A percentile compares a stretch with the other conserved stretches of the same genome.
Evolutionary conservation across 1,139 yeast genomes (phyloP).

Genomic region (Geotrichum citri-aurantii): DNA sequence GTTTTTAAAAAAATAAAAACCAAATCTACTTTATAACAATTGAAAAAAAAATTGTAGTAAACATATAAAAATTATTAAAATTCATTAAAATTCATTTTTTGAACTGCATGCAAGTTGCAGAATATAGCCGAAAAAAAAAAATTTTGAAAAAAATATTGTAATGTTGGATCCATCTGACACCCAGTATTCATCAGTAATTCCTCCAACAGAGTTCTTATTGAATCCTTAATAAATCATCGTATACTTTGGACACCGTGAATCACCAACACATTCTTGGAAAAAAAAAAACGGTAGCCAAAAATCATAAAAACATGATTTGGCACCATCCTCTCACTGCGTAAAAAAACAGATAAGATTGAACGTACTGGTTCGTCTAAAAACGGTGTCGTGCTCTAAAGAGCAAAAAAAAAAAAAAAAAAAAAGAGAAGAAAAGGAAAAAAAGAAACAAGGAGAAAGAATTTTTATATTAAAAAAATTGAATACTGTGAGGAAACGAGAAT

Average conservation of each 20-base stretch:
- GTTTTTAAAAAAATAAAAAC: background rate
- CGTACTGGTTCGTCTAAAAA: conserved; percentile 23
- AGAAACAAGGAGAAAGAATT: background rate
- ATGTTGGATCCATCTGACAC: conserved; percentile 57
- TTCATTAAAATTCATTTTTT: background rate
- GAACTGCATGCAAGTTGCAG: background rate
- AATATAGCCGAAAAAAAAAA: background rate
- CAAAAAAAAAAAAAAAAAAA: background rate
- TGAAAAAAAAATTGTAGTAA: background rate
- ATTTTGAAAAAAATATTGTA: conserved; percentile 2
- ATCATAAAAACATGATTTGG: conserved; percentile 5
- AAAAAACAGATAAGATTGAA: conserved; percentile 2
- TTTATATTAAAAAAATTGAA: too few species aligned
- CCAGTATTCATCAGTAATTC: conserved; percentile 41
- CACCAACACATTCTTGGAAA: conserved; percentile 26
- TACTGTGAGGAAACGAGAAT: too few species aligned
- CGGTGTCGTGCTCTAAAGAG: conserved; percentile 15
- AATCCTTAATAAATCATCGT: conserved; percentile 31
- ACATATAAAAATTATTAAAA: background rate
- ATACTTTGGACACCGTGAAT: conserved; percentile 44
- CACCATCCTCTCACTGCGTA: background rate
- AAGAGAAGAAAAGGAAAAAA: background rate
- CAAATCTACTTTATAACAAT: background rate
- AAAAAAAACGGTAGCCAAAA: background rate
- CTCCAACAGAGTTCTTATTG: conserved; percentile 57